Evolutionary conservation across 2,329 filamentous ascomycete species (phyloP), one percentile per base, ranked within the genome.

Genomic region (Ceratocystis ficicola): DNA sequence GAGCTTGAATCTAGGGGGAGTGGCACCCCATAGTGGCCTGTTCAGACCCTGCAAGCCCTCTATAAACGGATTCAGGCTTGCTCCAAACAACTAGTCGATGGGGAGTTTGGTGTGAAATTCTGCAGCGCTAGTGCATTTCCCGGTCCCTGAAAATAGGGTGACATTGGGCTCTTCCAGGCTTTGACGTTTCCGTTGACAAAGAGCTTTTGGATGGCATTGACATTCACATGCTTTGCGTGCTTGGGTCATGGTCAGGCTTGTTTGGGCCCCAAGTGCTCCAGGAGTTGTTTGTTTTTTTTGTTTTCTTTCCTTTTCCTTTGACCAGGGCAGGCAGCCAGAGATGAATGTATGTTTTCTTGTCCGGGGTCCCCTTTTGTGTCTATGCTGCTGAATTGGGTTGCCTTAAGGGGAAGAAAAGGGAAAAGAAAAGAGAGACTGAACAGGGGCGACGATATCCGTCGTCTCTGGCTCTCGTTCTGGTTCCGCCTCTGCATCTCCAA

Each of bases 111-210:
- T n/a, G 25, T 59, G 6, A 10, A 15, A 52, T 15, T 36, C 55
- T 36, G 55, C 55, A 36, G n/a, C 12, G 17, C 28, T 15, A n/a
- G n/a, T 28, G 55, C 28, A 32, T 30, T 59, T n/a, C 10, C 12
- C 55, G 55, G 28, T 20, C 28, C 55, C 55, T 59, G 55, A 59
- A 32, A 59, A 59, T 59, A 59, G 55, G 55, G 55, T 59, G 55
- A 59, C 55, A 59, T 36, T 59, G 25, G 55, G 55, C 55, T 36
- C 55, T 8, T 36, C 36, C 28, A 22, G 55, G 55, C 55, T 59
- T 59, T 59, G 55, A 59, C 55, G 55, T 59, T 59, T 59, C 55
- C 55, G 55, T 36, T 59, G 55, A 59, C 55, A 59, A 36, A 59
- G 28, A 12, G 50, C 30, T 2, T 17, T 41, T 15, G 3, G 36